Percentiles rank a stretch among this genome's conserved stretches.
phyloP scores from a whole-genome alignment of 1,139 yeast species.

The Lodderomyces beijingensis region DNA sequence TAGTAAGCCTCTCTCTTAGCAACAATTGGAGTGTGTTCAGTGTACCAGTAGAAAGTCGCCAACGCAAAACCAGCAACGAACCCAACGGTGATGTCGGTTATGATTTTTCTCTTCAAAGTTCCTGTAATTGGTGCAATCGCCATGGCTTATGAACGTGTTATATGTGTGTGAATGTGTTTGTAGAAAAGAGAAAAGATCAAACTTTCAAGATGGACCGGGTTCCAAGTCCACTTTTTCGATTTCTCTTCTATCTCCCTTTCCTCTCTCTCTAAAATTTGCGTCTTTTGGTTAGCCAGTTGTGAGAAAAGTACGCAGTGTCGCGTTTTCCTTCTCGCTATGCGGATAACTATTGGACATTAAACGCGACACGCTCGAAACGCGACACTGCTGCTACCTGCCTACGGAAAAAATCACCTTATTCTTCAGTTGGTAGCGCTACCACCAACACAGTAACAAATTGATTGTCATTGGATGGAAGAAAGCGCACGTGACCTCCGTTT shows the following conservation, averaged over 20 bases:
- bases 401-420: no score
- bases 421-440: no score
- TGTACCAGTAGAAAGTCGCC: constrained; percentile 32
- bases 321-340: no score
- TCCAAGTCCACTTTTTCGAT: not conserved
- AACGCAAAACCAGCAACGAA: constrained; percentile 38
- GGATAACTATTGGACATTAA: no score
- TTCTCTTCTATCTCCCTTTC: not conserved
- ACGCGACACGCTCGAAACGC: no score
- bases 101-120: constrained; percentile 73
- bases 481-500: no score
- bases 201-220: not conserved
- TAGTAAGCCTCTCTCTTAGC: constrained; percentile 82
- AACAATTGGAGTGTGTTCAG: constrained; percentile 64
- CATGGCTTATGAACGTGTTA: constrained; percentile 33
- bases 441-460: no score
- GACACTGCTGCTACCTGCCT: no score
- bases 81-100: constrained; percentile 76
- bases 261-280: not conserved
- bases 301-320: no score
- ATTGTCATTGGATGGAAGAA: no score
- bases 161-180: no score
- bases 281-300: not conserved
- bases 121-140: constrained; percentile 92
- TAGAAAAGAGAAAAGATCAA: no score